Conservation (phyloP, 768 basidiomycete species). For the Podaxis sp. region DNA sequence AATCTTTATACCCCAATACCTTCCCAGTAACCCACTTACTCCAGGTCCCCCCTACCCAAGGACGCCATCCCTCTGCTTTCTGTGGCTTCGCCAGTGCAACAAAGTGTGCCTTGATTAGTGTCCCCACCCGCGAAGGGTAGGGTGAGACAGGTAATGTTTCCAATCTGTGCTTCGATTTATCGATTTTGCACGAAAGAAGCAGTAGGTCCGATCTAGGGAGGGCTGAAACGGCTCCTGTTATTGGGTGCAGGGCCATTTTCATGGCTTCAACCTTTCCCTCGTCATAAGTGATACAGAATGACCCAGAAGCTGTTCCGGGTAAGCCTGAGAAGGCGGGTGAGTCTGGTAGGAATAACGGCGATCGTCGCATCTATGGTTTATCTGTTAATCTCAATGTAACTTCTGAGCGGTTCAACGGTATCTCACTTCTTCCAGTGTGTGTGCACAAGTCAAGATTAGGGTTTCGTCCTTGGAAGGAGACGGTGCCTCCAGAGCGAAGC, state of each 20-base stretch:
- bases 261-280: neutral
- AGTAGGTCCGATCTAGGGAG: slow-evolving; percentile 59
- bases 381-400: slow-evolving; percentile 9
- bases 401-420: neutral
- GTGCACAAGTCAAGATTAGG: slow-evolving; percentile 55
- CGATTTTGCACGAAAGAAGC: slow-evolving; percentile 34
- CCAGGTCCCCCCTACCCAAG: slow-evolving; percentile 54
- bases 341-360: slow-evolving; percentile 23
- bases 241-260: slow-evolving; percentile 28
- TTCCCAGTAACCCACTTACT: slow-evolving; percentile 51
- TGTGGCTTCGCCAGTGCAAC: slow-evolving; percentile 41
- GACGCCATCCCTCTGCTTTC: slow-evolving; percentile 39
- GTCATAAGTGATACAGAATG: slow-evolving; percentile 30
- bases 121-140: slow-evolving; percentile 50
- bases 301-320: slow-evolving; percentile 25
- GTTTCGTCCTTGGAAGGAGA: slow-evolving; percentile 23
- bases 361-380: slow-evolving; percentile 25
- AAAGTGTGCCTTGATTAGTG: slow-evolving; percentile 51
- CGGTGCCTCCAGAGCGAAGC: slow-evolving; percentile 47
- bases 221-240: slow-evolving; percentile 49
- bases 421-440: slow-evolving; percentile 60
- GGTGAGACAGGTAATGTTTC: slow-evolving; percentile 59
- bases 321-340: slow-evolving; percentile 3
- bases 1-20: slow-evolving; percentile 58
- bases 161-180: slow-evolving; percentile 22